Base-by-base conservation (phyloP, 306 rosid species). In the Gynostemma pentaphyllum region DNA sequence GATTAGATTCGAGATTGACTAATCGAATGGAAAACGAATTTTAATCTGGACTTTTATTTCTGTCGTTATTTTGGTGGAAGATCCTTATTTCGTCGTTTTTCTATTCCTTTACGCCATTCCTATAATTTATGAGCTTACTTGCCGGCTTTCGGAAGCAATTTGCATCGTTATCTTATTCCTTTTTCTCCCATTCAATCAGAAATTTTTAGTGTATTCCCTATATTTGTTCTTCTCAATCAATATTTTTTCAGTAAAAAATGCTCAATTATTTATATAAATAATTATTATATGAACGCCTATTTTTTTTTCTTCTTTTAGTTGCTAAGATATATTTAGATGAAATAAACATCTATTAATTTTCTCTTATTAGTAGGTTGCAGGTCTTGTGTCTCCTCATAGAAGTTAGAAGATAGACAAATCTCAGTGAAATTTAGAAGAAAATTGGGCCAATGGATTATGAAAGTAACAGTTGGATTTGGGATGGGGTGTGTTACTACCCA, bases 391-490 rank as follows among this genome's bases (percentile, higher is more conserved):
- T 88, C 94, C 90, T 92, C 90, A 67, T 32, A 24, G 45, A 39
- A 28, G 50, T 69, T 32, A 24, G 45, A 39, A 28, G 50, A 62
- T 45, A 61, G 54, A 14, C 5, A 70, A 59, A 71, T 70, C 68
- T 62, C 47, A 45, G 69, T 21, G 56, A n/a, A 18, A 44, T 19
- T 19, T 45, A 39, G 46, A 29, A 62, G 63, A 29, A 45, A 39
- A 62, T 44, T 32, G 70, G 72, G 67, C 14, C 70, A 32, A 86
- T 94, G 97, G 95, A 89, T 54, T 94, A 84, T 46, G 95, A 88
- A 74, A 82, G 72, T 65, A 78, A 77, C 69, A 72, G 79, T 64
- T 94, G 95, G 99, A 84, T 86, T 71, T 84, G 96, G 99, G 97
- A 88, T 60, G 97, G 99, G 53, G 88, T 88, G 37, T 78, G 76